Evolutionary conservation across 2,329 filamentous ascomycete species (phyloP), one percentile per base, ranked within the genome.

Genomic region (Penicillium sp.): DNA sequence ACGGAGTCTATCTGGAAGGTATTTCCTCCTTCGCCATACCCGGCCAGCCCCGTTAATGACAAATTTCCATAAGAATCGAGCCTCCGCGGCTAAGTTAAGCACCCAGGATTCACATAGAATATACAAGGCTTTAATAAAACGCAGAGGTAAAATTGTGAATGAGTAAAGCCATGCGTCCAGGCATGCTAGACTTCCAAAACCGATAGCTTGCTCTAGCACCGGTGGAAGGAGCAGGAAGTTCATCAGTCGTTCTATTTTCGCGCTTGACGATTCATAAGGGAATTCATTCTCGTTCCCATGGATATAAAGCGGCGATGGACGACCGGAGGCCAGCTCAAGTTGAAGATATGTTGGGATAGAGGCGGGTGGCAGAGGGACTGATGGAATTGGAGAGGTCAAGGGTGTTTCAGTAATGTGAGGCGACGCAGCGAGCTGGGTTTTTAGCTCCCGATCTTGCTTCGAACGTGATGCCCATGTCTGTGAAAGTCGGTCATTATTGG

Each of bases 161-260:
- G 91, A 96, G 76, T 97, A 95, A 1, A 99, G 84, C 92, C 93
- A 99, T 1, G 93, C 90, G 72, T 99, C 95, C 6, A 99, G 81
- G 75, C 95, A 99, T 7, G 93, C 93, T 33, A 98, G 76, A 0
- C 90, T 88, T 7, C 95, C 95, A 75, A 99, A 98, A 58, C 87
- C 86, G 6, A 99, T 82, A 0, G 93, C 89, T 46, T 89, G 84
- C 76, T 99, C 95, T 5, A 99, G 81, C 59, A 89, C 90, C 0
- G 86, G 84, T 0, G 93, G 92, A 3, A 99, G 78, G 26, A 92
- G 80, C 6, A 99, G 76, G 59, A 97, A 96, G 71, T 98, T 98
- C 63, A 91, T 84, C 13, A 99, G 81, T 39, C 96, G 87, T 72
- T 98, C 91, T 58, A 98, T 90, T 72, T 98, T 98, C 67, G 96